Conservation (phyloP, 768 basidiomycete species). For the Suillus subaureus region DNA sequence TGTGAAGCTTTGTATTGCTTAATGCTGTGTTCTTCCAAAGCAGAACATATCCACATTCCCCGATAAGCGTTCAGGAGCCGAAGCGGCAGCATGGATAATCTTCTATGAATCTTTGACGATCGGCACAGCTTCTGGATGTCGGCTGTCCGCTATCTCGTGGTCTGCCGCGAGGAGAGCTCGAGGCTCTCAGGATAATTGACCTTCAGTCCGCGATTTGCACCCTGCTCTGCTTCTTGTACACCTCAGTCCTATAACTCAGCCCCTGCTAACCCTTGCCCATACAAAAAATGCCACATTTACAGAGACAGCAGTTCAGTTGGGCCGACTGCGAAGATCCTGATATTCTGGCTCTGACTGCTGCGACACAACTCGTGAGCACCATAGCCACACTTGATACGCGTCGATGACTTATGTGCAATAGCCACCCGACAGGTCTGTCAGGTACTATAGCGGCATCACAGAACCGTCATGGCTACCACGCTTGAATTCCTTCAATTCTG, state of each 20-base stretch:
- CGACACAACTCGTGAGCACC: constrained; percentile 8
- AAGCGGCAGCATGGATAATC: neutral
- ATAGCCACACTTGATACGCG: neutral
- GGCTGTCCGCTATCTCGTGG: constrained; percentile 6
- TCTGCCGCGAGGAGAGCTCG: constrained; percentile 7
- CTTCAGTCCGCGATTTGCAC: neutral
- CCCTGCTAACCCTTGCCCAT: neutral
- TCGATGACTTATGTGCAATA: constrained; percentile 4
- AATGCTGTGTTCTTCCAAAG: constrained; percentile 2
- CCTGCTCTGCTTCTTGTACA: neutral
- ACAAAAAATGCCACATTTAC: constrained; percentile 1
- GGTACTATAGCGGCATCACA: neutral
- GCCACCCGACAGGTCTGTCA: constrained; percentile 3
- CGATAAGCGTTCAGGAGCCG: neutral
- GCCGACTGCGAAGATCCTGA: constrained; percentile 5
- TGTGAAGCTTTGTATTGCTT: neutral
- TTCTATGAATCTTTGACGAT: constrained; percentile 4
- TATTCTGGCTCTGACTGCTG: constrained; percentile 7
- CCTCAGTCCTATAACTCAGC: neutral
- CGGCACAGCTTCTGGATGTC: neutral
- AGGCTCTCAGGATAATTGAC: constrained; percentile 9
- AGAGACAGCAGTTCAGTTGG: neutral
- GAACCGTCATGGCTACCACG: constrained; percentile 9
- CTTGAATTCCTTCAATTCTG: constrained; percentile 3
- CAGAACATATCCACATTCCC: neutral